A percentile compares a stretch with the other conserved stretches of the same genome.
These are phyloP conservation scores for Melastoma candidum DNA, from an alignment of 441 rosid genomes.

Conservation along the genomic window DNA sequence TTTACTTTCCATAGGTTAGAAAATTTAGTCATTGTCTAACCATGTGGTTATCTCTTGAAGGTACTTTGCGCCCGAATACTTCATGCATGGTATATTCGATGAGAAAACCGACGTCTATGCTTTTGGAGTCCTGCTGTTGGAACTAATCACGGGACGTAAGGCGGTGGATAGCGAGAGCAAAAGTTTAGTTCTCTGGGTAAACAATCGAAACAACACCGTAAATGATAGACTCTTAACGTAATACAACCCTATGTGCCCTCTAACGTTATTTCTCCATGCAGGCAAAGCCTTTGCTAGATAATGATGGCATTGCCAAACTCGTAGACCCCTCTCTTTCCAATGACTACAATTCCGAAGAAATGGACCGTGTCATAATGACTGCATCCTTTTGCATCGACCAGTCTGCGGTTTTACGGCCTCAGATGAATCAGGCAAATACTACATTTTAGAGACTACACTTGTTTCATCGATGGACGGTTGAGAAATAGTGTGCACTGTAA, in stretches of 20 bases:
- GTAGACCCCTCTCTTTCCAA: slow-evolving; percentile 56
- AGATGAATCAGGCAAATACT: slow-evolving; percentile 66
- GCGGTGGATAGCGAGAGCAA: slow-evolving; percentile 59
- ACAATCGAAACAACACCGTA: background rate
- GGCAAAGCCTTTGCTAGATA: slow-evolving; percentile 78
- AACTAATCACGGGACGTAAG: slow-evolving; percentile 67
- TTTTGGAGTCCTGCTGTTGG: slow-evolving; percentile 78
- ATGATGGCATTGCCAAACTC: slow-evolving; percentile 35
- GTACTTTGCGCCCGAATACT: slow-evolving; percentile 88
- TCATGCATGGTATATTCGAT: slow-evolving; percentile 86
- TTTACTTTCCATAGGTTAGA: slow-evolving; percentile 1
- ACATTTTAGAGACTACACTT: background rate
- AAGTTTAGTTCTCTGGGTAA: slow-evolving; percentile 78
- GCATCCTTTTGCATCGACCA: slow-evolving; percentile 73
- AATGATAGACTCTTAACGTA: background rate
- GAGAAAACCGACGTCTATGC: slow-evolving; percentile 88
- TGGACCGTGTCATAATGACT: slow-evolving; percentile 48
- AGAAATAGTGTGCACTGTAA: background rate
- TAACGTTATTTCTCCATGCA: slow-evolving; percentile 12
- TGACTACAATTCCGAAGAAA: slow-evolving; percentile 50
- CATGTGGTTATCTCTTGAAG: slow-evolving; percentile 24
- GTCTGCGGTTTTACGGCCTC: slow-evolving; percentile 74
- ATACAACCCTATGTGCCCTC: slow-evolving; percentile 4
- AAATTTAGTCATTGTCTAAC: background rate
- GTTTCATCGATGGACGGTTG: background rate